A percentile compares a stretch with the other conserved stretches of the same genome.
Evolutionary conservation across 495 filamentous ascomycete species (phyloP).

Genomic region (Hypomontagnella monticulosa): DNA sequence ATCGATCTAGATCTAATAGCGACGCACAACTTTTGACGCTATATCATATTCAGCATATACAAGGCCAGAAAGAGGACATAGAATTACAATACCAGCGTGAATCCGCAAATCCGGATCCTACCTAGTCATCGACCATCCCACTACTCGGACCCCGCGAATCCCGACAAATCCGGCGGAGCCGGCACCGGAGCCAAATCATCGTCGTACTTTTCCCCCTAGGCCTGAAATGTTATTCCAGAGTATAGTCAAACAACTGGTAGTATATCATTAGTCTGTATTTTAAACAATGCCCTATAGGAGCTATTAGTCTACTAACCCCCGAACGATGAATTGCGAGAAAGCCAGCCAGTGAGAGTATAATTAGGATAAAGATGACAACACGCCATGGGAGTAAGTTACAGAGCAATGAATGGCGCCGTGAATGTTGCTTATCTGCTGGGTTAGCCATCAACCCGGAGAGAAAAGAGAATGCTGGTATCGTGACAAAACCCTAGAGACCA

Average conservation of each 20-base stretch:
- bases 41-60: no score
- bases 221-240: background rate
- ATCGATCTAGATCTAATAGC: no score
- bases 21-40: no score
- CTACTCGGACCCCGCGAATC: no score
- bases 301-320: conserved; percentile 6
- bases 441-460: background rate
- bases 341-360: conserved; percentile 12
- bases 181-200: no score
- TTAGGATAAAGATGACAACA: background rate
- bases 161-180: no score
- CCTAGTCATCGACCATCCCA: no score
- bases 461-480: conserved; percentile 1
- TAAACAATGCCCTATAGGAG: background rate
- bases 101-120: no score
- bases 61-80: no score
- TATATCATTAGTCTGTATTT: background rate
- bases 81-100: no score
- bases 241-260: conserved; percentile 1
- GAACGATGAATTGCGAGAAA: conserved; percentile 28
- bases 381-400: conserved; percentile 1
- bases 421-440: background rate
- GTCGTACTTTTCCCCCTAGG: background rate
- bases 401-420: background rate
- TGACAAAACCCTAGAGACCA: background rate